Conservation (phyloP, 2,329 filamentous ascomycete genomes). For the Xylariaceae sp. region DNA sequence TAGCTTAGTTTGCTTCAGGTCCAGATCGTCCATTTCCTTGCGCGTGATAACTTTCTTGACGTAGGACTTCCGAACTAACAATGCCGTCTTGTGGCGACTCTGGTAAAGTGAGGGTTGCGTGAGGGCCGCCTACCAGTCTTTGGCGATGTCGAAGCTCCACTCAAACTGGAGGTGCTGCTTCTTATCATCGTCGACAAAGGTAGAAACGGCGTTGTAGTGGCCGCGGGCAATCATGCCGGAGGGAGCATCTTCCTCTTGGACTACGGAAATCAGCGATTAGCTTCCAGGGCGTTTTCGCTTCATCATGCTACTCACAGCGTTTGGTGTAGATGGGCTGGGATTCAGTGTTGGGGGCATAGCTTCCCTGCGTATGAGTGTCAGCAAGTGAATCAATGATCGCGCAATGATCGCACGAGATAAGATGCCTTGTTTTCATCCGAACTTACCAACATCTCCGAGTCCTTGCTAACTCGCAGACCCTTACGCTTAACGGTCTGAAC, state of each 20-base stretch:
- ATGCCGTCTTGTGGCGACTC: not conserved
- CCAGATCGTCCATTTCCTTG: not conserved
- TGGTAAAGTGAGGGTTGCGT: not conserved
- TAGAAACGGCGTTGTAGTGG: conserved; percentile 83
- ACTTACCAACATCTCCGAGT: conserved; percentile 95
- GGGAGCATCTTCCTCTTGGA: conserved; percentile 87
- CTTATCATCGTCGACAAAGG: conserved; percentile 94
- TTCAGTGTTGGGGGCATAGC: conserved; percentile 88
- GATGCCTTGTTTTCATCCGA: not conserved
- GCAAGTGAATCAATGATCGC: too few species aligned
- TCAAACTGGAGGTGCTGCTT: conserved; percentile 86
- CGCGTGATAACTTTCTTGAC: not conserved
- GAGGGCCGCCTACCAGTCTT: conserved; percentile 71
- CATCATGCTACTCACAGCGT: conserved; percentile 64
- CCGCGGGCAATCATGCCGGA: conserved; percentile 86
- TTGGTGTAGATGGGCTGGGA: conserved; percentile 83
- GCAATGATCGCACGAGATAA: conserved; percentile 1
- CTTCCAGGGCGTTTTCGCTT: not conserved
- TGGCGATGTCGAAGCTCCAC: conserved; percentile 94
- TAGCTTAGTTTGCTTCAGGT: not conserved
- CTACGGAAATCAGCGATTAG: conserved; percentile 42
- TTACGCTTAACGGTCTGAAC: conserved; percentile 90
- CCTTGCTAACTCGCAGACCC: conserved; percentile 82
- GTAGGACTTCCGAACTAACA: not conserved
- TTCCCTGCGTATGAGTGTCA: conserved; percentile 57